Conservation (phyloP, 192 early-diverging fungal genomes). For the Mortierella antarctica region DNA sequence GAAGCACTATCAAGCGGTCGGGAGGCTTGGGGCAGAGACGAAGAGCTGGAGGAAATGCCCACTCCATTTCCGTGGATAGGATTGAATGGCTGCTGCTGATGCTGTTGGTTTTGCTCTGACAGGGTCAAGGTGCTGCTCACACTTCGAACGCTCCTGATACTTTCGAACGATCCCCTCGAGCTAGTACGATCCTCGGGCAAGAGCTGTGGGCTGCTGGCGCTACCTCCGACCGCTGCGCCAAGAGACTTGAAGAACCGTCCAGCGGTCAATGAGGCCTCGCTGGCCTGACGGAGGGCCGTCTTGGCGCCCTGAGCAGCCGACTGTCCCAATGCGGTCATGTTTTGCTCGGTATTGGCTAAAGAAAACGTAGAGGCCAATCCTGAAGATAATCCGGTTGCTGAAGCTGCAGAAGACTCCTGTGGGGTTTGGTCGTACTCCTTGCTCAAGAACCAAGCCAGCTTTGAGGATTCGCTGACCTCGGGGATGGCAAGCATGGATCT, state of each 20-base stretch:
- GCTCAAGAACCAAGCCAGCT: constrained; percentile 34
- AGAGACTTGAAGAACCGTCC: constrained; percentile 52
- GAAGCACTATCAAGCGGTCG: too few species aligned
- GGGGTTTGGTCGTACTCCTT: constrained; percentile 39
- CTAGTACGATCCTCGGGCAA: constrained; percentile 1
- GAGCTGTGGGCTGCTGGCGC: constrained; percentile 9
- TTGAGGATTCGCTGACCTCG: constrained; percentile 25
- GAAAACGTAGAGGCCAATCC: neutral
- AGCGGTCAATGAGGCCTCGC: constrained; percentile 39
- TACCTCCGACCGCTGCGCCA: constrained; percentile 14
- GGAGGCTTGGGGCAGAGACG: too few species aligned
- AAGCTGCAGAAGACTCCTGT: neutral
- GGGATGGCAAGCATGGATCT: constrained; percentile 31
- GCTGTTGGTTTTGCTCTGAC: constrained; percentile 5
- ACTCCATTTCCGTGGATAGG: neutral
- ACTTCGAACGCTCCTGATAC: constrained; percentile 30
- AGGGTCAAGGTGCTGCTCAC: constrained; percentile 13
- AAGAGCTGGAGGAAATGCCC: neutral
- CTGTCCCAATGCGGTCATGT: constrained; percentile 12
- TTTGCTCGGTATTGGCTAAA: neutral
- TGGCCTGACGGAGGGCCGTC: constrained; percentile 35
- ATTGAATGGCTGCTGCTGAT: neutral
- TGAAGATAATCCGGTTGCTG: neutral
- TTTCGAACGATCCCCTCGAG: constrained; percentile 37
- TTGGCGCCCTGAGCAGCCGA: constrained; percentile 41